These are phyloP conservation scores for Schrenkiella parvula DNA, from an alignment of 345 rosid genomes.

Conservation along the genomic window DNA sequence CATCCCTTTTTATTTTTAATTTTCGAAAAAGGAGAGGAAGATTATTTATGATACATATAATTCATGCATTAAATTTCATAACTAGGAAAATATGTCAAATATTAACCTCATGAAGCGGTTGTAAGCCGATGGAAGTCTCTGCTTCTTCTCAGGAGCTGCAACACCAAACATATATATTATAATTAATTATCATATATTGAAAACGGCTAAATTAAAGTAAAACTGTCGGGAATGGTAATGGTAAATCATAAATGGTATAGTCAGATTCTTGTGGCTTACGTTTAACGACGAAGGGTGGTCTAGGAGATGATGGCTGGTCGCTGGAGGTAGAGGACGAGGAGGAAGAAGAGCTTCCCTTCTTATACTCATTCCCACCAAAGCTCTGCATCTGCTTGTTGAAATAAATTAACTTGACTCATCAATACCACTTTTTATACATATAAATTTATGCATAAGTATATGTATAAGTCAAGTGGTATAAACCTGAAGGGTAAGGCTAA, in stretches of 20 bases:
- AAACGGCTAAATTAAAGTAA: neutral
- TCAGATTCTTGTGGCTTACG: slow-evolving; percentile 40
- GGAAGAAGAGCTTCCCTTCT: slow-evolving; percentile 62
- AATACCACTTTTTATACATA: neutral
- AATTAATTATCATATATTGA: neutral
- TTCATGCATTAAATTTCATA: neutral
- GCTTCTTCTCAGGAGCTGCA: slow-evolving; percentile 98
- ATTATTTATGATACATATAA: neutral
- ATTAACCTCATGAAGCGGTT: slow-evolving; percentile 90
- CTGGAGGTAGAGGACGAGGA: slow-evolving; percentile 68
- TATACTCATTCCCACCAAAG: slow-evolving; percentile 48
- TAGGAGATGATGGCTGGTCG: slow-evolving; percentile 69
- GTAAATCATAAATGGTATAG: neutral
- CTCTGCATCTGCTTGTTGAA: slow-evolving; percentile 50
- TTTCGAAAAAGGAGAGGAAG: neutral
- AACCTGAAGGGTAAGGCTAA: slow-evolving; percentile 65
- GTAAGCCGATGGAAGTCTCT: slow-evolving; percentile 98
- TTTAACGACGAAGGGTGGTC: slow-evolving; percentile 84
- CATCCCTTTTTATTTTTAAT: slow-evolving; percentile 49
- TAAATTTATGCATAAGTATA: neutral
- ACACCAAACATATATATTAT: neutral
- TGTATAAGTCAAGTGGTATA: neutral
- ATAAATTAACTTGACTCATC: neutral
- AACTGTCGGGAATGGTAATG: neutral
- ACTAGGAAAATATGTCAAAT: neutral